Base-by-base conservation (phyloP, 2,329 filamentous ascomycete species). In the Clonostachys sp. region DNA sequence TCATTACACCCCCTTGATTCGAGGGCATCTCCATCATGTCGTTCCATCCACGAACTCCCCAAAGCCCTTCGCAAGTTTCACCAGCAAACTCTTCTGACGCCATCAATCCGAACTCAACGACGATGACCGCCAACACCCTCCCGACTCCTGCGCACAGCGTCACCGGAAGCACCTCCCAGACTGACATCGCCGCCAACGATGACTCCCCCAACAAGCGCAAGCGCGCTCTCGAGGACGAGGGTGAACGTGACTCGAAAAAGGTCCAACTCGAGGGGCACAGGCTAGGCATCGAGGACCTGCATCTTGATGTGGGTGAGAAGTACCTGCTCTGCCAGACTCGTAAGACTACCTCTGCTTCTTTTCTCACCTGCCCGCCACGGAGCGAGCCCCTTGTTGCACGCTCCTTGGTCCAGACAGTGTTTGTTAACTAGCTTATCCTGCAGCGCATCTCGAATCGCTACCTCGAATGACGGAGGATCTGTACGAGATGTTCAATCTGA, bases 21-120 rank as follows among this genome's bases (percentile, higher is more conserved):
- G 17, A 39, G 17, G 36, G 36, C 14, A n/a, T 40, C 39, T 45
- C 46, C 46, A 51, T 66, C 65, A 84, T 84, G 80, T 81, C 79
- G 69, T 83, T 80, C 73, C 80, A 84, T 64, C 81, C 81, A 57
- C 80, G 80, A 60, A 85, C 81, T 57, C 82, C 82, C 62, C 81
- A 84, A 73, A 85, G 81, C 64, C 81, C 81, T 61, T 83, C 79
- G 61, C 78, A 82, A 62, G 72, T 75, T 61, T 82, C 78, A 55
- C 76, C 78, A 53, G 75, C 70, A 57, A 77, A 72, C 55, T 72
- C 71, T 51, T 75, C 71, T 61, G 77, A 79, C 57, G 68, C 67
- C 55, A 68, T 66, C 57, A 70, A 69, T 7, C 34, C 50, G 12
- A 17, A 35, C 48, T 78, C 77, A 48, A 76, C 77, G 62, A 51